Evolutionary conservation across 2,329 filamentous ascomycete genomes (phyloP), one percentile per base, ranked within the genome.

Genomic region (Nemania diffusa): DNA sequence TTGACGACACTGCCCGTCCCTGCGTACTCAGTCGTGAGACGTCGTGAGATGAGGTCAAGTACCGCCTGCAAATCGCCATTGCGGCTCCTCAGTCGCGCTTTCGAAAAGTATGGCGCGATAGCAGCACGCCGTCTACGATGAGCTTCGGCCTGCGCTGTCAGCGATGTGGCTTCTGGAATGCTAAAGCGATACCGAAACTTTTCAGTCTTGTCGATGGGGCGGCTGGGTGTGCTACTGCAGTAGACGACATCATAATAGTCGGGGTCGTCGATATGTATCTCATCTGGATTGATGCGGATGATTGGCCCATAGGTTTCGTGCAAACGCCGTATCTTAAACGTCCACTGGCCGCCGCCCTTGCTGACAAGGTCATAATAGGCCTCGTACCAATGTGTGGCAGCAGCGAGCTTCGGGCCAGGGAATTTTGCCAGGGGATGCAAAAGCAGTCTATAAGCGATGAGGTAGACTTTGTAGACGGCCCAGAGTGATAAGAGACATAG

Each of bases 301-400:
- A 66, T 62, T 5, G 64, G 64, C 1, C 64, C 64, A 20, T 66
- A 66, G 8, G n/a, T 58, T 9, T 62, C 53, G 24, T 66, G 64
- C 29, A 66, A 2, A 9, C 29, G 40, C 8, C 20, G 17, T 0
- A 58, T 58, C 40, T 64, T 4, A n/a, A 57, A 52, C 3, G 55
- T 15, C 7, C 6, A 63, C 22, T 65, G 62, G 1, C 55, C 55
- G 4, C 65, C 65, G 5, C 65, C 62, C 42, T 68, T 40, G 11
- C n/a, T n/a, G 0, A 68, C 3, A 11, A 68, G 48, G 15, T 68
- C 66, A 27, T 34, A 65, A 26, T 65, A 68, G 15, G 62, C 58
- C 22, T 65, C 58, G 20, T 68, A 68, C 51, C 51, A 64, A 13
- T 27, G 15, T 20, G 66, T 65, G 1, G 26, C 27, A 17, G 62